A percentile compares a stretch with the other conserved stretches of the same genome.
These are phyloP conservation scores for Rosellinia necatrix DNA, from an alignment of 2,329 filamentous ascomycete species.

Conservation along the genomic window DNA sequence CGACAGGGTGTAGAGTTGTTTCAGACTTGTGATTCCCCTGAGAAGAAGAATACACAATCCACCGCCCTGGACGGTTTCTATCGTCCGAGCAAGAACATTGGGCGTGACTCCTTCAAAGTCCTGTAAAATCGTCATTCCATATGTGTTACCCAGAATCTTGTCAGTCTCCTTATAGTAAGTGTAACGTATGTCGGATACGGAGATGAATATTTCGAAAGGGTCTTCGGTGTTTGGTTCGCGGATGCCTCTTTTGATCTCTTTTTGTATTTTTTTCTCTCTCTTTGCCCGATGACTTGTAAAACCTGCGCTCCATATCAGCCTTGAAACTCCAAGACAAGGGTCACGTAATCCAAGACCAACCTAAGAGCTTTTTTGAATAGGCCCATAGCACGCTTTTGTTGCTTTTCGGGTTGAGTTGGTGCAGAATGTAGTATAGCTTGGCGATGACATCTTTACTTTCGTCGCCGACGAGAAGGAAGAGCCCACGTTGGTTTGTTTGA, in stretches of 20 bases:
- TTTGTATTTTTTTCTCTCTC: slow-evolving; percentile 97
- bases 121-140: slow-evolving; percentile 97
- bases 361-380: slow-evolving; percentile 96
- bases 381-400: slow-evolving; percentile 98
- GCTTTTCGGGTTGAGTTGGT: slow-evolving; percentile 85
- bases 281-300: slow-evolving; percentile 83
- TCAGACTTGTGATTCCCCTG: slow-evolving; percentile 96
- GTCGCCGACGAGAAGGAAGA: slow-evolving; percentile 96
- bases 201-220: slow-evolving; percentile 30
- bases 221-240: slow-evolving; percentile 92
- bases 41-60: slow-evolving; percentile 87
- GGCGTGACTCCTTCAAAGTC: slow-evolving; percentile 98
- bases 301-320: slow-evolving; percentile 5
- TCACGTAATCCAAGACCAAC: slow-evolving; percentile 60
- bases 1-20: slow-evolving; percentile 93
- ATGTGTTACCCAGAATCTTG: slow-evolving; percentile 76
- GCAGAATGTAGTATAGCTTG: slow-evolving; percentile 90
- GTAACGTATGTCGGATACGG: slow-evolving; percentile 68
- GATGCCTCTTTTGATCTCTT: slow-evolving; percentile 93
- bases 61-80: slow-evolving; percentile 97
- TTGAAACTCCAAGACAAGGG: slow-evolving; percentile 51
- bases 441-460: slow-evolving; percentile 93
- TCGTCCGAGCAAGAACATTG: slow-evolving; percentile 91
- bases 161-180: slow-evolving; percentile 99
- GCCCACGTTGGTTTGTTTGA: slow-evolving; percentile 95